A percentile compares a stretch with the other conserved stretches of the same genome.
Evolutionary conservation across 2,329 filamentous ascomycete species (phyloP).

Genomic region (Cadophora luteo-olivacea): DNA sequence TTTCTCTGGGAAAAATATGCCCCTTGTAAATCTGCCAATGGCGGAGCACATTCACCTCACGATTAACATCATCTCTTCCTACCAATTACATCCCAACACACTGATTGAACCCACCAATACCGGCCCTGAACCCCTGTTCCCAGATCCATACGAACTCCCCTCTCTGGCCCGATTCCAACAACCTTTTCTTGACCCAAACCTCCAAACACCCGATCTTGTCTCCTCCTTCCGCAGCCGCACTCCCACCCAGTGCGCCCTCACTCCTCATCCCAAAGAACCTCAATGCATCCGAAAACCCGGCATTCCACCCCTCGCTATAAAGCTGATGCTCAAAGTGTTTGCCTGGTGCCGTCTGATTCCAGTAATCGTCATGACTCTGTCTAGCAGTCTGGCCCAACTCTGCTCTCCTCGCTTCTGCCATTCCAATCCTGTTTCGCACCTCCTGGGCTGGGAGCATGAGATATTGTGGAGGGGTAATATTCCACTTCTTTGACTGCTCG

Average conservation of each 20-base stretch:
- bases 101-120: slow-evolving; percentile 45
- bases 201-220: slow-evolving; percentile 64
- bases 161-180: slow-evolving; percentile 56
- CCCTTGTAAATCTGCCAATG: too few species aligned
- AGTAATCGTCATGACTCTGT: slow-evolving; percentile 55
- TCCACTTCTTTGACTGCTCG: slow-evolving; percentile 54
- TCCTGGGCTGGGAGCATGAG: slow-evolving; percentile 48
- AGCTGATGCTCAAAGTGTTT: slow-evolving; percentile 58
- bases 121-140: slow-evolving; percentile 49
- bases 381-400: slow-evolving; percentile 47
- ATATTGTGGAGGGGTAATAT: slow-evolving; percentile 49
- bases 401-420: slow-evolving; percentile 50
- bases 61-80: too few species aligned
- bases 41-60: too few species aligned
- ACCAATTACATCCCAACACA: slow-evolving; percentile 34
- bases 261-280: slow-evolving; percentile 55
- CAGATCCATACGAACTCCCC: slow-evolving; percentile 50
- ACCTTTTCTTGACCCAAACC: slow-evolving; percentile 62
- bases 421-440: slow-evolving; percentile 46
- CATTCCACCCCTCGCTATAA: slow-evolving; percentile 60
- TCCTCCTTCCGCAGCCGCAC: slow-evolving; percentile 43
- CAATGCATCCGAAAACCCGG: slow-evolving; percentile 61
- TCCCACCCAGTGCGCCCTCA: slow-evolving; percentile 42
- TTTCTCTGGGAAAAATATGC: too few species aligned
- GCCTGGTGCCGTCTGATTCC: slow-evolving; percentile 53